Evolutionary conservation across 306 rosid genomes (phyloP), one percentile per base, ranked within the genome.

Genomic region (Coriaria nepalensis): DNA sequence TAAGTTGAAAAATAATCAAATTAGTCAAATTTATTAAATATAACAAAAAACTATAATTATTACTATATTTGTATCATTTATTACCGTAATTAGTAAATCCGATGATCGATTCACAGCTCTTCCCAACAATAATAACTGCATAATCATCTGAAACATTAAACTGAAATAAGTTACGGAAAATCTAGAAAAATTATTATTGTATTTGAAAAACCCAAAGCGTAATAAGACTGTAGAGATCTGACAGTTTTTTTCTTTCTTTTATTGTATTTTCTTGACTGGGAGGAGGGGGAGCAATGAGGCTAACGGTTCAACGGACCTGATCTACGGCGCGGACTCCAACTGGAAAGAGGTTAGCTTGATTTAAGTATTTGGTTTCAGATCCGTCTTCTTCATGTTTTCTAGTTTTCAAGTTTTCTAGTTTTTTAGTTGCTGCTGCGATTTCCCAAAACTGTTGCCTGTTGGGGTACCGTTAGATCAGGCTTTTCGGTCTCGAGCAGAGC

Each of bases 251-350:
- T 50, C 38, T 45, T 36, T 51, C 43, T 54, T 20, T 20, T 20
- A 39, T 45, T 10, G 38, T 32, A 54, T 37, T 40, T 43, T 49
- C 47, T 40, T 47, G 29, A 20, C 2, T 1, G 29, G 3, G 29
- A 20, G 29, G 29, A 20, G 29, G 29, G 29, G 29, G 29, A 20
- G 29, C 45, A 53, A 56, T 4, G 13, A 35, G 33, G 43, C 36
- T 43, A 41, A 44, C 40, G 56, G 53, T 20, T 20, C 61, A 60
- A 61, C 62, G 74, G 72, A 57, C 53, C 46, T 41, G 59, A 33
- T 62, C 57, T 41, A 73, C 52, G 59, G 64, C 82, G 88, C 78
- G 88, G 83, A 76, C 52, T 64, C 72, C 66, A 80, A 57, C 56
- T 39, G 45, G 1, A 40, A n/a, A 15, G 45, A 56, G 6, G 39